Percentiles rank a stretch among this genome's conserved stretches.
phyloP scores from a whole-genome alignment of 768 basidiomycete genomes.

The Krasilnikovozyma curviuscula region DNA sequence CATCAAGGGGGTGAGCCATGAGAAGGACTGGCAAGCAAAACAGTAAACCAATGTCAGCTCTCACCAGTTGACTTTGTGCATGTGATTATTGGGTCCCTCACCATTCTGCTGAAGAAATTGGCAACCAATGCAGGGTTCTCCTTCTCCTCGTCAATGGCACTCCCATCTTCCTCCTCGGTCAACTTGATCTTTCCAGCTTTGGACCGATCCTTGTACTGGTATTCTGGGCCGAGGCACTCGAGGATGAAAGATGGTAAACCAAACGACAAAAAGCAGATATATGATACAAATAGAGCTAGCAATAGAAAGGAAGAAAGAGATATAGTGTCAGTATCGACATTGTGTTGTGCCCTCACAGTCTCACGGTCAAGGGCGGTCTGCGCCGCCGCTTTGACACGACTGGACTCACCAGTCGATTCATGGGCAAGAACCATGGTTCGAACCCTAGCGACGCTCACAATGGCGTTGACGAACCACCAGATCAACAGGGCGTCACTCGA shows the following conservation, averaged over 20 bases:
- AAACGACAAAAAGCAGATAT: no score
- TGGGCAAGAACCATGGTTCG: conserved; percentile 34
- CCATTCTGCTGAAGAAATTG: no score
- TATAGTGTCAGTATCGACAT: no score
- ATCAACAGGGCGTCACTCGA: conserved; percentile 56
- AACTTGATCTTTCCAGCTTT: conserved; percentile 9
- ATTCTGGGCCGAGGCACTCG: conserved; percentile 52
- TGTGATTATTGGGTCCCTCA: no score
- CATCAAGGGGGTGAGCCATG: conserved; percentile 56
- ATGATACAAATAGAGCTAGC: no score
- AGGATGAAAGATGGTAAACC: conserved; percentile 38
- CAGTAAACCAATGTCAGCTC: not conserved
- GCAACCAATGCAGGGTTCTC: conserved; percentile 8
- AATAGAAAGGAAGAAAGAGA: no score
- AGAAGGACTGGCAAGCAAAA: conserved; percentile 37
- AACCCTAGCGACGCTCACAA: conserved; percentile 37
- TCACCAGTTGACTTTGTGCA: not conserved
- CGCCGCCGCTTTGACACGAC: no score
- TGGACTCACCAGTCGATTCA: no score
- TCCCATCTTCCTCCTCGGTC: conserved; percentile 8
- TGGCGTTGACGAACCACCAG: conserved; percentile 57
- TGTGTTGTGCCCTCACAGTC: no score
- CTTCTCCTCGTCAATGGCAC: not conserved
- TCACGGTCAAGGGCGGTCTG: no score
- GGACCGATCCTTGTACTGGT: not conserved